phyloP scores from a whole-genome alignment of 495 filamentous ascomycete genomes.

The Mytilinidion resinicola region DNA sequence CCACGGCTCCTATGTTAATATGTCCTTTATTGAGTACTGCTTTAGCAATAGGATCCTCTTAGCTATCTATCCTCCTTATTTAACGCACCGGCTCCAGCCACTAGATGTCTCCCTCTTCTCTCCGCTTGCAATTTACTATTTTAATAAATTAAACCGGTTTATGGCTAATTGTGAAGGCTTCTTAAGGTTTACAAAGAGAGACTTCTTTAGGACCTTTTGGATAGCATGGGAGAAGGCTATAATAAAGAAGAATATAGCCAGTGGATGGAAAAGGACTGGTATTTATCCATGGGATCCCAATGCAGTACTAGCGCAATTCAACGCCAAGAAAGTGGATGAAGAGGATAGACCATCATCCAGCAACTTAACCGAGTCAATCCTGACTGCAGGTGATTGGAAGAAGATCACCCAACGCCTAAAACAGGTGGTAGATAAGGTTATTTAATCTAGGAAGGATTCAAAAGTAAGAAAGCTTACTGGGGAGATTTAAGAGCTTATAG shows the following conservation, averaged over 20 bases:
- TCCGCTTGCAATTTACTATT: no score
- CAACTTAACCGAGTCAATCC: neutral
- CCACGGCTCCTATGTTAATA: slow-evolving; percentile 8
- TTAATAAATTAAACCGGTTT: no score
- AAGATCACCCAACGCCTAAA: neutral
- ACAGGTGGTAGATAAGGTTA: neutral
- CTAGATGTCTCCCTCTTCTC: no score
- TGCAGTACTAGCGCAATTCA: neutral
- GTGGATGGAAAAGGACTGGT: no score
- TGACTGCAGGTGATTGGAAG: neutral
- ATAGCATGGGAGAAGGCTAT: no score
- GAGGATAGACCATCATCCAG: neutral
- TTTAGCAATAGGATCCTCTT: slow-evolving; percentile 5
- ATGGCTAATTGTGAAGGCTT: neutral
- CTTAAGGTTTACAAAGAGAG: neutral
- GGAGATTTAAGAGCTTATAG: neutral
- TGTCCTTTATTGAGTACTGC: slow-evolving; percentile 8
- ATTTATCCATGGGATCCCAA: neutral
- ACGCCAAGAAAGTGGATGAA: neutral
- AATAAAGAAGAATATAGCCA: no score
- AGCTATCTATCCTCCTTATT: no score
- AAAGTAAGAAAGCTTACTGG: neutral
- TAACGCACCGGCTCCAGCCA: no score
- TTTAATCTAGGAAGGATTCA: neutral
- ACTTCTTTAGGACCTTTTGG: no score